phyloP scores from a whole-genome alignment of 2,329 filamentous ascomycete genomes.

The Mollisiaceae sp. region DNA sequence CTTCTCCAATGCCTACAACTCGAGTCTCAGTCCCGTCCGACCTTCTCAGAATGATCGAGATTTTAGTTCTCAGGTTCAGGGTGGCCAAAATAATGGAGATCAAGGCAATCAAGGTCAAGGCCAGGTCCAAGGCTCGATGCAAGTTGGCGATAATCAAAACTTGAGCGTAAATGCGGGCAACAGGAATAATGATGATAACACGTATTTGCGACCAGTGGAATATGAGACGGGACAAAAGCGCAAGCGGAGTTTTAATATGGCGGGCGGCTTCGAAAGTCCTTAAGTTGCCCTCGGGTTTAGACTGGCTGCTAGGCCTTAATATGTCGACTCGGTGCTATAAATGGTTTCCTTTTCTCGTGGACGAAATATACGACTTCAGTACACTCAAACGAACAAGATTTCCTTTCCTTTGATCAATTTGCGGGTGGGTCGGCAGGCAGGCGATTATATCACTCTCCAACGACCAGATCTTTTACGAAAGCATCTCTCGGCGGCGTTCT shows the following conservation, averaged over 20 bases:
- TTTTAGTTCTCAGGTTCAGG: slow-evolving; percentile 17
- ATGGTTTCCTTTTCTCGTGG: background rate
- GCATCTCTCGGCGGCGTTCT: slow-evolving; percentile 16
- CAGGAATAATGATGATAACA: slow-evolving; percentile 34
- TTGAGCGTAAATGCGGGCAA: slow-evolving; percentile 18
- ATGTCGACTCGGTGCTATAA: background rate
- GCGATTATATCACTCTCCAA: background rate
- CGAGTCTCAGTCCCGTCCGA: slow-evolving; percentile 21
- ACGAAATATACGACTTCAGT: slow-evolving; percentile 1
- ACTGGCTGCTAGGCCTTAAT: slow-evolving; percentile 2
- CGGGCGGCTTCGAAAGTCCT: slow-evolving; percentile 34
- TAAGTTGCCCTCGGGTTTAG: slow-evolving; percentile 12
- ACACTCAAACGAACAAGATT: background rate
- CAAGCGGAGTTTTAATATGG: slow-evolving; percentile 40
- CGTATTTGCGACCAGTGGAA: slow-evolving; percentile 34
- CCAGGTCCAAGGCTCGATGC: slow-evolving; percentile 19
- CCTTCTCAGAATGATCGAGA: slow-evolving; percentile 15
- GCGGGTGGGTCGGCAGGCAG: background rate
- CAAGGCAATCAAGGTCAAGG: slow-evolving; percentile 29
- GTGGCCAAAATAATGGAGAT: slow-evolving; percentile 33
- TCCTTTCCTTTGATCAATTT: background rate
- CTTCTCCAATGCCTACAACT: slow-evolving; percentile 27
- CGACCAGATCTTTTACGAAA: slow-evolving; percentile 12
- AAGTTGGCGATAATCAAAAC: slow-evolving; percentile 31
- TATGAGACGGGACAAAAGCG: slow-evolving; percentile 40